Conservation (phyloP, 441 rosid genomes). For the Capsella rubella region DNA sequence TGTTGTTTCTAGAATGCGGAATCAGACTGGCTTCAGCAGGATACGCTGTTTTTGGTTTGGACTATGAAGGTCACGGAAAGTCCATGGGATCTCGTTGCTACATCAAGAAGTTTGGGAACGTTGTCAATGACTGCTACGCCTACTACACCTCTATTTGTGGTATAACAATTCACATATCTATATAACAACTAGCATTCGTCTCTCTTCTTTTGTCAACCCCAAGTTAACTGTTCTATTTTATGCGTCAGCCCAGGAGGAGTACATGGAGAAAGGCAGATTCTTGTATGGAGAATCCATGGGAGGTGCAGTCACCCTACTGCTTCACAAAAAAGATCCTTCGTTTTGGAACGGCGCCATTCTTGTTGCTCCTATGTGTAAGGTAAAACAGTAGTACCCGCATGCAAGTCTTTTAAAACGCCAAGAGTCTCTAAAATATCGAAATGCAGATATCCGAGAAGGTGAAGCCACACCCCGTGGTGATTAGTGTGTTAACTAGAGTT, state of each 20-base stretch:
- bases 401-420: not conserved
- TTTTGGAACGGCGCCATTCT: slow-evolving; percentile 94
- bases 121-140: slow-evolving; percentile 74
- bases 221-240: not conserved
- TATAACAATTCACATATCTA: slow-evolving; percentile 39
- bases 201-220: not conserved
- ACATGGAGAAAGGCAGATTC: slow-evolving; percentile 73
- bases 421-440: not conserved
- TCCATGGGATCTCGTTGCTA: slow-evolving; percentile 93
- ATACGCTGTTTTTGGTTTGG: slow-evolving; percentile 89
- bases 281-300: slow-evolving; percentile 99
- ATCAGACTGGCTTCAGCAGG: slow-evolving; percentile 72
- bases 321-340: slow-evolving; percentile 80
- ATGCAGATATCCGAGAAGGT: slow-evolving; percentile 90
- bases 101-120: slow-evolving; percentile 84
- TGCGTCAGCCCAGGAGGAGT: slow-evolving; percentile 60
- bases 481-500: slow-evolving; percentile 73
- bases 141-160: slow-evolving; percentile 86
- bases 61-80: slow-evolving; percentile 94
- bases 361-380: slow-evolving; percentile 99
- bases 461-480: slow-evolving; percentile 89
- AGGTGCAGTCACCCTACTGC: slow-evolving; percentile 87
- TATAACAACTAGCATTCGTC: not conserved
- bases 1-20: slow-evolving; percentile 67
- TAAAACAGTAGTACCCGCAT: not conserved